phyloP scores from a whole-genome alignment of 805 yeast genomes.

The Candida peoriensis region DNA sequence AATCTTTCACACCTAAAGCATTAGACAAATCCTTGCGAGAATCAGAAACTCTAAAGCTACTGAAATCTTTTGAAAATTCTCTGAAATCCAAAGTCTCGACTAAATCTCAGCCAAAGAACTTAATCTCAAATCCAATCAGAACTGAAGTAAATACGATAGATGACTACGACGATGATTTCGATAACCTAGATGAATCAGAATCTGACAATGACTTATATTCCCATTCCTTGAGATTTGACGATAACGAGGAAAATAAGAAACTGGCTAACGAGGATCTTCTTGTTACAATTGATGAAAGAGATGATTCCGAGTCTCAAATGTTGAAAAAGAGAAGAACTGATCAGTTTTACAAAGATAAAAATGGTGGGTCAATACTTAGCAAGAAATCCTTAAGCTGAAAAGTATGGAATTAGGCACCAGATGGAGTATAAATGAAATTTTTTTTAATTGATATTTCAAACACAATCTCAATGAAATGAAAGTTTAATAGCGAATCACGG shows the following conservation, averaged over 20 bases:
- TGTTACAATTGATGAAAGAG: slow-evolving; percentile 15
- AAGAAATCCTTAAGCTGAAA: no score
- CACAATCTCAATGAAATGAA: no score
- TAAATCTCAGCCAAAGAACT: not conserved
- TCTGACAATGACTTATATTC: slow-evolving; percentile 15
- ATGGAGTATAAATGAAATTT: no score
- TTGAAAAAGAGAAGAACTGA: slow-evolving; percentile 5
- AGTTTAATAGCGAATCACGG: no score
- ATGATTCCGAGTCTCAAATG: slow-evolving; percentile 1
- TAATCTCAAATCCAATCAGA: no score
- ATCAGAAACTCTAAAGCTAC: slow-evolving; percentile 22
- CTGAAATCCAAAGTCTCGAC: not conserved
- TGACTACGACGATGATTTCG: slow-evolving; percentile 18
- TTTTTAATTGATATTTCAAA: no score
- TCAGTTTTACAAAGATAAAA: not conserved
- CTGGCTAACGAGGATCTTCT: slow-evolving; percentile 17
- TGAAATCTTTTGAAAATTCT: slow-evolving; percentile 22
- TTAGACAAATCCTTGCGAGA: slow-evolving; percentile 19
- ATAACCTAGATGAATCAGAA: slow-evolving; percentile 20
- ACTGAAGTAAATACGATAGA: no score
- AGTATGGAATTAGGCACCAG: no score
- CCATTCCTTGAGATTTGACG: slow-evolving; percentile 17
- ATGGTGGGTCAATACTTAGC: no score
- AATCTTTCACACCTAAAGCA: no score
- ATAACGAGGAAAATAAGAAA: slow-evolving; percentile 9